Evolutionary conservation across 805 yeast genomes (phyloP).

Genomic region (Candida golubevii): DNA sequence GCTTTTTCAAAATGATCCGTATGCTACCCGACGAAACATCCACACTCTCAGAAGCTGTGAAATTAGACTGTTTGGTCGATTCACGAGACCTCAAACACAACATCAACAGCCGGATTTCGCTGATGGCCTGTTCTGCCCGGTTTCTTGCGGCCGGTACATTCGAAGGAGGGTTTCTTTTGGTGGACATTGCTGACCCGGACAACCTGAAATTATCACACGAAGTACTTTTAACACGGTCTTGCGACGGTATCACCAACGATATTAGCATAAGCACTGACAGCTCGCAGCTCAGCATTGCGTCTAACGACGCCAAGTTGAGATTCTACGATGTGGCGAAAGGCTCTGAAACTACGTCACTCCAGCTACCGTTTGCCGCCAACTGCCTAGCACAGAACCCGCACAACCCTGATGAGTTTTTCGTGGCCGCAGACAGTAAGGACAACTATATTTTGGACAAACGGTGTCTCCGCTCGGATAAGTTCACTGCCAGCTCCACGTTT

Average conservation of each 20-base stretch:
- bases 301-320: conserved; percentile 46
- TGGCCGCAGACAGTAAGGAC: conserved; percentile 49
- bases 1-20: conserved; percentile 34
- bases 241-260: conserved; percentile 52
- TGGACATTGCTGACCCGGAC: conserved; percentile 28
- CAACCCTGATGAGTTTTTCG: conserved; percentile 34
- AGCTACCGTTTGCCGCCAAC: conserved; percentile 48
- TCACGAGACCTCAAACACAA: conserved; percentile 26
- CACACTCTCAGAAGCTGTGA: conserved; percentile 19
- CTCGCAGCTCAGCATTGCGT: conserved; percentile 39
- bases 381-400: conserved; percentile 41
- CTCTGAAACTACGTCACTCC: conserved; percentile 7
- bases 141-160: conserved; percentile 51
- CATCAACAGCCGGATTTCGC: conserved; percentile 42
- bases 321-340: conserved; percentile 32
- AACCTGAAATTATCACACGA: conserved; percentile 25
- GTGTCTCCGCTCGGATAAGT: conserved; percentile 6
- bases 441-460: conserved; percentile 45
- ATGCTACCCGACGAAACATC: conserved; percentile 26
- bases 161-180: conserved; percentile 45
- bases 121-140: conserved; percentile 41
- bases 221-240: conserved; percentile 36
- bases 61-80: conserved; percentile 37
- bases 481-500: conserved; percentile 14
- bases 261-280: conserved; percentile 31